Conservation (phyloP, 2,329 filamentous ascomycete species). For the Calonectria montana region DNA sequence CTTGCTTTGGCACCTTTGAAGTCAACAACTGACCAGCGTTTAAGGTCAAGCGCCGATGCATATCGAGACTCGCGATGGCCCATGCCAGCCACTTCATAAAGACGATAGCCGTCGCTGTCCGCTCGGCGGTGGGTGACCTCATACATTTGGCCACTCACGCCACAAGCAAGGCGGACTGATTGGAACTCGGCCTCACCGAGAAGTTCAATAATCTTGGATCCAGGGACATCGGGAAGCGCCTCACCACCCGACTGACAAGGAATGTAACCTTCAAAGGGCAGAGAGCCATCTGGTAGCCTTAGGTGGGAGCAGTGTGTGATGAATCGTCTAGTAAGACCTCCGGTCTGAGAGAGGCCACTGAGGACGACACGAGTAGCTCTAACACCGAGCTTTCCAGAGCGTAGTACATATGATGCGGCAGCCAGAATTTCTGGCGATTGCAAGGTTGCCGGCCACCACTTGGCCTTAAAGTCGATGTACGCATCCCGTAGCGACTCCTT, state of each 20-base stretch:
- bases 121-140: slow-evolving; percentile 22
- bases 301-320: slow-evolving; percentile 26
- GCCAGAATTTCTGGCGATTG: slow-evolving; percentile 31
- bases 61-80: slow-evolving; percentile 32
- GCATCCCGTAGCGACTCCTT: slow-evolving; percentile 26
- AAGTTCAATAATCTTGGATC: slow-evolving; percentile 27
- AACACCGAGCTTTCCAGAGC: slow-evolving; percentile 22
- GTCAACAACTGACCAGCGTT: slow-evolving; percentile 25
- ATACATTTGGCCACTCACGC: slow-evolving; percentile 27
- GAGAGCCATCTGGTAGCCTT: slow-evolving; percentile 23
- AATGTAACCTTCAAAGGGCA: slow-evolving; percentile 28
- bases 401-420: slow-evolving; percentile 24
- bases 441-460: slow-evolving; percentile 31
- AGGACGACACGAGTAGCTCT: slow-evolving; percentile 23
- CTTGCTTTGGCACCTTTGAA: slow-evolving; percentile 27
- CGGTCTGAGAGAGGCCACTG: slow-evolving; percentile 30
- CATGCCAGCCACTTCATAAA: slow-evolving; percentile 32
- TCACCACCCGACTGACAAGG: slow-evolving; percentile 33
- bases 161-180: slow-evolving; percentile 27
- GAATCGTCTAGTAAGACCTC: slow-evolving; percentile 24
- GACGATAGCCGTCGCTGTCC: slow-evolving; percentile 24
- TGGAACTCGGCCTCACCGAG: slow-evolving; percentile 33
- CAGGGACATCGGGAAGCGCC: slow-evolving; percentile 23
- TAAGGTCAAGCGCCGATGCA: slow-evolving; percentile 15
- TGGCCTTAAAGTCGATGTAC: slow-evolving; percentile 27